A percentile compares a stretch with the other conserved stretches of the same genome.
Conservation (phyloP, 352 stramenopile species). For the Globisporangium megalacanthum region DNA sequence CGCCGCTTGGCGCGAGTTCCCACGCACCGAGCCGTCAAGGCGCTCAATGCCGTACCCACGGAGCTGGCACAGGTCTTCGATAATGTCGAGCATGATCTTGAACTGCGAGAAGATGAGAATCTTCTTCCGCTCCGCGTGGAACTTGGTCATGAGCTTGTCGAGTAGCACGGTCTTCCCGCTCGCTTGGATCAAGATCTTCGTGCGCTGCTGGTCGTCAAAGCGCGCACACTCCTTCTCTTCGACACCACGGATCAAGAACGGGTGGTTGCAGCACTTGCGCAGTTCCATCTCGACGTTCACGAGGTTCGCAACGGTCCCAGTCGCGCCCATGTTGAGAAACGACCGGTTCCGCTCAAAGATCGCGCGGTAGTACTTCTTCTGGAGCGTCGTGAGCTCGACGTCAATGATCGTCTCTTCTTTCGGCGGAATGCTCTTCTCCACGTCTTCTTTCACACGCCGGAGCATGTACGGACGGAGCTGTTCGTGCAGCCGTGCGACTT, state of each 20-base stretch:
- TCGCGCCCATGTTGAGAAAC: constrained; percentile 84
- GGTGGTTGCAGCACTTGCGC: constrained; percentile 99
- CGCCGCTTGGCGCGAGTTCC: constrained; percentile 96
- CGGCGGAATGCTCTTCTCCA: constrained; percentile 99
- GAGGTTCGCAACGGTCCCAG: constrained; percentile 93
- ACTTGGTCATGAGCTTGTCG: constrained; percentile 98
- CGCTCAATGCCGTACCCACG: constrained; percentile 89
- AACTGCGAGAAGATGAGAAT: constrained; percentile 99
- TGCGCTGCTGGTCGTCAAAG: constrained; percentile 61
- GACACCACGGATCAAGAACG: constrained; percentile 97
- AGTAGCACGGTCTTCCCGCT: constrained; percentile 98
- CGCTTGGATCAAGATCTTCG: constrained; percentile 75
- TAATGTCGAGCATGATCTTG: constrained; percentile 98
- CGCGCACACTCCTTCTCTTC: constrained; percentile 96
- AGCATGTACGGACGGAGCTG: constrained; percentile 99
- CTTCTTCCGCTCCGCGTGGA: constrained; percentile 96
- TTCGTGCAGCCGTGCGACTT: constrained; percentile 95
- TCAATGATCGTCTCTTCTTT: constrained; percentile 99
- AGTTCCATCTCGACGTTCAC: constrained; percentile 99
- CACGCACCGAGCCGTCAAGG: constrained; percentile 95
- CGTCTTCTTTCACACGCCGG: constrained; percentile 99
- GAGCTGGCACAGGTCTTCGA: constrained; percentile 86
- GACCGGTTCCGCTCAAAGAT: constrained; percentile 99
- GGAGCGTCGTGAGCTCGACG: constrained; percentile 99
- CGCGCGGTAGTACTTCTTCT: constrained; percentile 96